These are phyloP conservation scores for Globisporangium echinulatum DNA, from an alignment of 352 stramenopile genomes.

Conservation along the genomic window DNA sequence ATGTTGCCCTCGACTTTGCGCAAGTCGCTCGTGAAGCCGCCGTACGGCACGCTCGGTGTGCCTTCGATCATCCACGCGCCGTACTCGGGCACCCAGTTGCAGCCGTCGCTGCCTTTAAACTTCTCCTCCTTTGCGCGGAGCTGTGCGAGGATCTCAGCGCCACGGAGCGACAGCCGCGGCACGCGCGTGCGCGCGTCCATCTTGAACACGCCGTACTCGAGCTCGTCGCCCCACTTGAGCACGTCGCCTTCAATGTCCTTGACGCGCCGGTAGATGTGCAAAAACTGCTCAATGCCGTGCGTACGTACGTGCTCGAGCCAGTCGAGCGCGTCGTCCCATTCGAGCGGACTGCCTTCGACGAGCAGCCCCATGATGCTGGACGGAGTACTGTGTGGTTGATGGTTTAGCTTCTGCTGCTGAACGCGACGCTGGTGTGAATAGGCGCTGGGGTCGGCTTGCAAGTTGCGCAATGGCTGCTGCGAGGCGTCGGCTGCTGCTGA, in stretches of 20 bases:
- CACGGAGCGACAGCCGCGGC: slow-evolving; percentile 88
- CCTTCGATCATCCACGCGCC: slow-evolving; percentile 99
- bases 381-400: no score
- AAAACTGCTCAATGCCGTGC: slow-evolving; percentile 96
- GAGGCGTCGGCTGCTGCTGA: no score
- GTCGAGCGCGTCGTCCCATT: slow-evolving; percentile 93
- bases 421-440: no score
- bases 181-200: slow-evolving; percentile 86
- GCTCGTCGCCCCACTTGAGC: slow-evolving; percentile 97
- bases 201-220: slow-evolving; percentile 98
- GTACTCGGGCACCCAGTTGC: slow-evolving; percentile 99
- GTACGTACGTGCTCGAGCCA: slow-evolving; percentile 94
- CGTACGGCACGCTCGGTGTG: slow-evolving; percentile 92
- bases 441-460: no score
- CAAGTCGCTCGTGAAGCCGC: slow-evolving; percentile 92
- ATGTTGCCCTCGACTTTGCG: slow-evolving; percentile 98
- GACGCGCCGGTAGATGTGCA: slow-evolving; percentile 94
- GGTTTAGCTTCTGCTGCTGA: no score
- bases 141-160: slow-evolving; percentile 92
- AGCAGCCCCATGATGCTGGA: slow-evolving; percentile 58
- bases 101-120: slow-evolving; percentile 74
- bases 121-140: slow-evolving; percentile 87
- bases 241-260: slow-evolving; percentile 94
- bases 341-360: slow-evolving; percentile 92
- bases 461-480: no score